These are phyloP conservation scores for Cytospora schulzeri DNA, from an alignment of 2,329 filamentous ascomycete genomes.

Conservation along the genomic window DNA sequence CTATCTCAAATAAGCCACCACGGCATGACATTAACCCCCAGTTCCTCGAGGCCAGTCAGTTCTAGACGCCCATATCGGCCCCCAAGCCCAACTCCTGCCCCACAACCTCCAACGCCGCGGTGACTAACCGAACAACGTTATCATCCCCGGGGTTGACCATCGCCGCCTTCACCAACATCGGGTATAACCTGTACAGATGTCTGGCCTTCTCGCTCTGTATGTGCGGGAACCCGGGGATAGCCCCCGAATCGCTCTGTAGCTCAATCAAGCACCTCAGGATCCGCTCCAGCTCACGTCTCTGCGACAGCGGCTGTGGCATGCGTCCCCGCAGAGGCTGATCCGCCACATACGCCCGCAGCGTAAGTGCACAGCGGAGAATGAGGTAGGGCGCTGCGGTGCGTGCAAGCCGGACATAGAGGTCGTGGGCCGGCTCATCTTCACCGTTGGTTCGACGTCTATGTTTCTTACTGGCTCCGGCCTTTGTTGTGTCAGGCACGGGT, in stretches of 20 bases:
- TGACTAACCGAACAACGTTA: conserved; percentile 59
- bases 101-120: conserved; percentile 63
- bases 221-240: conserved; percentile 61
- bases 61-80: not conserved
- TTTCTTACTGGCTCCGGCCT: not conserved
- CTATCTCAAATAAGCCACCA: not conserved
- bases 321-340: conserved; percentile 88
- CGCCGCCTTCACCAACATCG: conserved; percentile 68
- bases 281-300: conserved; percentile 76
- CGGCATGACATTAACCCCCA: not conserved
- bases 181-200: conserved; percentile 81
- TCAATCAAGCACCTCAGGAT: conserved; percentile 67
- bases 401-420: conserved; percentile 63
- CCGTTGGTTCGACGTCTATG: conserved; percentile 29
- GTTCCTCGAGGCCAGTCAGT: not conserved
- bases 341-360: conserved; percentile 81
- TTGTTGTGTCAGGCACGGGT: conserved; percentile 25
- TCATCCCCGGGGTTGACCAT: conserved; percentile 60
- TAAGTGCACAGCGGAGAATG: conserved; percentile 77
- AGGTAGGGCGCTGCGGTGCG: conserved; percentile 78
- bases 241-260: conserved; percentile 69
- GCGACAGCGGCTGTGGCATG: conserved; percentile 84
- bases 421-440: conserved; percentile 35
- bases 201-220: conserved; percentile 58
- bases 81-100: conserved; percentile 56